Base-by-base conservation (phyloP, 2,329 filamentous ascomycete genomes). In the Neurospora sp. region DNA sequence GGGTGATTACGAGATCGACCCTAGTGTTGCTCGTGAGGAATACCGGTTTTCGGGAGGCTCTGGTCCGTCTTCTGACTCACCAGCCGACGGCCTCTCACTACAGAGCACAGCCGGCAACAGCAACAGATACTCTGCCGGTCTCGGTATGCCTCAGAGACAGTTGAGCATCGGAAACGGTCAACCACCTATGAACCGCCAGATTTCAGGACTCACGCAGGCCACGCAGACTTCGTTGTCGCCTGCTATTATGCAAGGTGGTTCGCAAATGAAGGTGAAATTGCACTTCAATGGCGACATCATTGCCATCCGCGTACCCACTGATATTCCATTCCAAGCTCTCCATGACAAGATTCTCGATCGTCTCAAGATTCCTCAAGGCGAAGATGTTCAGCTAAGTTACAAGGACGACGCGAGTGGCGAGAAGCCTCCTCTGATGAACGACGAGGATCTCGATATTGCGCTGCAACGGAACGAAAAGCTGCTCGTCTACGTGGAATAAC, bases 231-330 rank as follows among this genome's bases (percentile, higher is more conserved):
- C 86, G 6, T 79, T 89, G 71, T 84, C 84, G 10, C 83, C 84
- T 0, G 83, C 81, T 19, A 78, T 84, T 68, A 82, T 80, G 72
- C 81, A 84, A 69, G 78, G 80, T 40, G 77, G 81, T 7, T 81
- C 85, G 8, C 86, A 88, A 3, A 90, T 97, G 83, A 98, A 97
- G 80, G 92, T 98, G 78, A 98, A 98, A 82, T 91, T 97, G 69
- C 96, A 92, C 82, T 97, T 93, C 82, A 92, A 95, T 74, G 91
- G 94, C 72, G 95, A 97, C 74, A 88, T 96, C 70, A 95, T 97
- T 74, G 92, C 96, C 66, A 93, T 99, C 76, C 90, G 94, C 40
- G 93, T 98, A 69, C 91, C 95, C 0, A 86, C 87, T 1, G 91
- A 96, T 69, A 93, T 96, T 76, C 86, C 86, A 69, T 96, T 90